Base-by-base conservation (phyloP, 2,329 filamentous ascomycete genomes). In the Beauveria brongniartii region DNA sequence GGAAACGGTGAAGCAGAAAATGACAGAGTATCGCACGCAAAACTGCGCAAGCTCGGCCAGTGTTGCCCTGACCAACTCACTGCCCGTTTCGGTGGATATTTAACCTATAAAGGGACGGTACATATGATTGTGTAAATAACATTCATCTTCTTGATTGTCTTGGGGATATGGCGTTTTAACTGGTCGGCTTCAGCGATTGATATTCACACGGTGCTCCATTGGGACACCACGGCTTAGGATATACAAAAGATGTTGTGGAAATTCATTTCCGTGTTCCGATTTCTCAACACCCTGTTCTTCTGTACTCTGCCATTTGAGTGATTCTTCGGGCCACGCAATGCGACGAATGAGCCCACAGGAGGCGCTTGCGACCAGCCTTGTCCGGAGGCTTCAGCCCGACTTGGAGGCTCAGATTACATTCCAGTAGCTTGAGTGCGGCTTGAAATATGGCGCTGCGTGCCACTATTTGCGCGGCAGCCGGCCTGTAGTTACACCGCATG, bases 1-100 rank as follows among this genome's bases (percentile, higher is more conserved):
- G 3, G 69, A 69, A 16, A 69, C 80, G 65, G 68, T 81, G 16
- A 51, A 51, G 5, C 56, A 53, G n/a, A 59, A 59, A 7, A 53
- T 59, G 47, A 52, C 37, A 4, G 56, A 59, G 26, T 28, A 59
- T 53, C 26, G 37, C 40, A 52, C 56, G 26, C 56, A 52, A 9
- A 46, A 46, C 16, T 53, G 48, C 48, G 40, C 40, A 16, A 50
- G 26, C 2, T 18, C 47, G 22, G 55, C 46, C 46, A 51, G 30
- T 20, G 47, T 20, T 5, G 37, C 22, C 34, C 51, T 58, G 34
- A 22, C 18, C 7, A n/a, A 58, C 37, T 43, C 55, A 18, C 5
- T 37, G 22, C 37, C 24, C 1, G 6, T 20, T 28, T 43, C 55
- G 28, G 50, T 43, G 14, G 47, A 58, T 5, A 30, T 58, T 9